Evolutionary conservation across 305 asterid species (phyloP), one percentile per base, ranked within the genome.

Genomic region (Nicotiana rustica): DNA sequence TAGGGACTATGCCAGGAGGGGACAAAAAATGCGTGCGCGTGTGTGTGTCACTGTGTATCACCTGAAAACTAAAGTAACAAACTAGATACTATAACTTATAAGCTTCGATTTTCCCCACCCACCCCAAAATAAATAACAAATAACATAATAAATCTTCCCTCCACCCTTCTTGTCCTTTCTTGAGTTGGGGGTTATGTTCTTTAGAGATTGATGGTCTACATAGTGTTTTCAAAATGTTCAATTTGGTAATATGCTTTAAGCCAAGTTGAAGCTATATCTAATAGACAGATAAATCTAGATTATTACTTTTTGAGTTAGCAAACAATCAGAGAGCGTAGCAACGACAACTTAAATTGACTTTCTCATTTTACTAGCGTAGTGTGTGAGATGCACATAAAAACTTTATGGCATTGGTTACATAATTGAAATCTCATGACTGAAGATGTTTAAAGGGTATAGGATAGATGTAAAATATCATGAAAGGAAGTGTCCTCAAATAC

Each of bases 401-500:
- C 59, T 67, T 69, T 69, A 41, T 69, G 5, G 57, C 17, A 69
- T 69, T 69, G 57, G n/a, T 38, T 69, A 69, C 12, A 69, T 69
- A 17, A 69, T 69, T 69, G 57, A 38, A 38, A 1, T 31, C 10
- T 38, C 57, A 18, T 38, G 57, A 69, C n/a, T 38, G 41, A 69
- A 38, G 77, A 56, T 18, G n/a, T 18, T 68, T 10, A 3, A 4
- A 33, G 77, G 57, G 33, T 55, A 21, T 38, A 18, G 31, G 59
- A 41, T 70, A 41, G 59, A 41, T 18, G 18, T 41, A 41, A 18
- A 41, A 68, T 68, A 4, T 68, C 4, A 0, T 38, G 31, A 68
- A 68, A 35, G 38, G 38, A 35, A 68, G 59, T 70, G 35, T 18
- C 44, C 78, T 70, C 35, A 41, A n/a, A 41, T 4, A 70, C 18